Percentiles rank a stretch among this genome's conserved stretches.
phyloP scores from a whole-genome alignment of 2,329 filamentous ascomycete species.

The Polychaeton citri region DNA sequence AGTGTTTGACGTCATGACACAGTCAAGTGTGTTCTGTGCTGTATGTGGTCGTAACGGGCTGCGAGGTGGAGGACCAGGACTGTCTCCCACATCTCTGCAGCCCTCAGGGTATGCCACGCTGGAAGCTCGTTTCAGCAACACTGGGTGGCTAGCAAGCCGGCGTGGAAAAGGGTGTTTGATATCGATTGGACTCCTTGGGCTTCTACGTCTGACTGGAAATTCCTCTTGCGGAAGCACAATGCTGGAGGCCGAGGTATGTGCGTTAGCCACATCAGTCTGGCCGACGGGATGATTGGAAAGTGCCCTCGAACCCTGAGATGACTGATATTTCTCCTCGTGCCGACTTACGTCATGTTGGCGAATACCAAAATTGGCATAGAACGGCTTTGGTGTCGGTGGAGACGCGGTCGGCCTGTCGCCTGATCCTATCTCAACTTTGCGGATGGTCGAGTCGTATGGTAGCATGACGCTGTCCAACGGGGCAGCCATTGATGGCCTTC shows the following conservation, averaged over 20 bases:
- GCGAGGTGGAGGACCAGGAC: constrained; percentile 21
- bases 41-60: constrained; percentile 17
- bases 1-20: constrained; percentile 9
- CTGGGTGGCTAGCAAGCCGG: constrained; percentile 16
- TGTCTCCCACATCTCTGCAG: constrained; percentile 15
- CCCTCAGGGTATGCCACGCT: constrained; percentile 17
- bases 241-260: constrained; percentile 5
- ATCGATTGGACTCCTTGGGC: constrained; percentile 13
- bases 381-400: neutral
- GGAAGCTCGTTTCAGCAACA: constrained; percentile 17
- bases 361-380: too few relatives aligned
- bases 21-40: constrained; percentile 15
- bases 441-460: constrained; percentile 8
- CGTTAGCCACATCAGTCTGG: neutral
- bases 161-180: constrained; percentile 18
- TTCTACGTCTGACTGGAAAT: constrained; percentile 15
- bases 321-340: too few relatives aligned
- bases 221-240: constrained; percentile 16
- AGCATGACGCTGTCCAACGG: constrained; percentile 5
- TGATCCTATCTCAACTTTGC: neutral
- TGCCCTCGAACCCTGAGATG: too few relatives aligned
- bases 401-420: neutral
- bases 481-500: constrained; percentile 1
- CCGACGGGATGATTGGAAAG: constrained; percentile 5
- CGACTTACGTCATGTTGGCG: too few relatives aligned